Base-by-base conservation (phyloP, 805 yeast species). In the Monosporozyma unispora region DNA sequence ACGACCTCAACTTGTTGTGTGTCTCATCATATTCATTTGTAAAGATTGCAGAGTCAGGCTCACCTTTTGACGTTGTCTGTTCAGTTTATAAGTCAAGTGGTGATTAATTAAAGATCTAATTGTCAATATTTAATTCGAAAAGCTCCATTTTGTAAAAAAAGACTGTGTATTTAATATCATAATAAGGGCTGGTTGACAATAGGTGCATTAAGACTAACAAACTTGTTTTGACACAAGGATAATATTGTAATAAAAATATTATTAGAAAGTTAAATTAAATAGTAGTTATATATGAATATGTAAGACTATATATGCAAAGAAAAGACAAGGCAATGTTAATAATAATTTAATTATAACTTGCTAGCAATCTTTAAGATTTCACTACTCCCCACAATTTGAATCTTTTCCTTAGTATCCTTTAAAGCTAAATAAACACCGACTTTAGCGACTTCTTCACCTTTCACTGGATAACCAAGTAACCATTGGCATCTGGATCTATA, bases 401-500 rank as follows among this genome's bases (percentile, higher is more conserved):
- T 66, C 48, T 66, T 68, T 27, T 61, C 52, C 11, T 45, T 50
- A 18, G 53, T 47, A 21, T 59, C 50, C 2, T 69, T 57, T 21
- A 66, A 50, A 3, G 78, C 75, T 44, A 72, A 58, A 47, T 70
- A 60, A 25, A 77, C 68, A 14, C 79, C 85, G 37, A 76, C 81
- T 44, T 69, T 64, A 4, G 81, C 90, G 38, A 87, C 80, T 44
- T 86, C 91, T 28, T 76, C 78, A 12, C 78, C 93, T 33, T 72
- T 60, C n/a, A 80, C 72, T 1, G 89, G 84, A 50, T 67, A 50
- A n/a, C 68, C 64, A 4, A 61, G 12, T 14, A 63, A 46, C 21
- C 55, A 53, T 41, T 69, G 70, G 3, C 70, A 42, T 28, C 60
- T 50, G 2, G 77, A 63, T 44, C 69, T 64, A 52, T 71, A 68